phyloP scores from a whole-genome alignment of 1,284 basidiomycete genomes.

The Gyrodon tennesseensis region DNA sequence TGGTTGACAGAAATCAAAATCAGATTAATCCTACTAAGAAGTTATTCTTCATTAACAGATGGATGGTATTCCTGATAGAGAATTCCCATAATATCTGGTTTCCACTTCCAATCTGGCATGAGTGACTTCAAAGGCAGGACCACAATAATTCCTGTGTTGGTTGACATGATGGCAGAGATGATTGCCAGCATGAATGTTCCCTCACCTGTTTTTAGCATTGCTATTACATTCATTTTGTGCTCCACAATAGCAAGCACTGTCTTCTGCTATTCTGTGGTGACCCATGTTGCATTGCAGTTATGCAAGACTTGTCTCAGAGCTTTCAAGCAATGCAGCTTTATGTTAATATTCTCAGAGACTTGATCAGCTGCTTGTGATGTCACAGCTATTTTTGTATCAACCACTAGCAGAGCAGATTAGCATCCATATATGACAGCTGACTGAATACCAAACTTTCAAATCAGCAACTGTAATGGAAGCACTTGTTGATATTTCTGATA shows the following conservation, averaged over 20 bases:
- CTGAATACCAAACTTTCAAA: too few species aligned
- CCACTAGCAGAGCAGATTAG: too few species aligned
- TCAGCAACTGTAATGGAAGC: too few species aligned
- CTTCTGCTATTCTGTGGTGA: neutral
- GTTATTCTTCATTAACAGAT: neutral
- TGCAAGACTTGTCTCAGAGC: neutral
- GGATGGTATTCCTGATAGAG: neutral
- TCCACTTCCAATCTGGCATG: neutral
- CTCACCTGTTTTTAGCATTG: slow-evolving; percentile 6
- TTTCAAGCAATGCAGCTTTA: too few species aligned
- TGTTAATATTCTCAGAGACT: too few species aligned
- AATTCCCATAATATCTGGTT: neutral
- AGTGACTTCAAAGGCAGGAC: neutral
- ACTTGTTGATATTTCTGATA: too few species aligned
- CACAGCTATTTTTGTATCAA: too few species aligned
- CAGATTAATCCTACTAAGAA: neutral
- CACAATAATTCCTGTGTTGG: neutral
- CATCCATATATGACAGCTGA: too few species aligned
- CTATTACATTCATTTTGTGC: neutral
- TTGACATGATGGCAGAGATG: neutral
- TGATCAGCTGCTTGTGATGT: too few species aligned
- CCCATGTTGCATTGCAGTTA: neutral
- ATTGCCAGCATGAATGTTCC: neutral
- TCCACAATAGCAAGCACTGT: neutral
- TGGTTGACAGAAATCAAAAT: neutral